Evolutionary conservation across 495 filamentous ascomycete genomes (phyloP), one percentile per base, ranked within the genome.

Genomic region (Penicillium coprophilum): DNA sequence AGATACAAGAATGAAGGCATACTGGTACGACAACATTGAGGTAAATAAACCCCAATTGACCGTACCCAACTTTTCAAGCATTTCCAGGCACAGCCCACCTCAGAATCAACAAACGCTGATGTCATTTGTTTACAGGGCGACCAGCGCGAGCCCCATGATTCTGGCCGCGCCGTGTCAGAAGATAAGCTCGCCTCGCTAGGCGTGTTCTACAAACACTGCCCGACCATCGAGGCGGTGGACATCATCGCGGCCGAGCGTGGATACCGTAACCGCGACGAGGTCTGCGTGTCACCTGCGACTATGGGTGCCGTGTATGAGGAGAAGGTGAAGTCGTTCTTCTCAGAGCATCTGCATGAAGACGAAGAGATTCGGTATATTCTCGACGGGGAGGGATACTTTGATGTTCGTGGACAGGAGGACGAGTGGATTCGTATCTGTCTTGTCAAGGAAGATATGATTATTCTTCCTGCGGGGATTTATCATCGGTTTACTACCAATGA

Each of bases 311-410:
- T 82, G 28, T 81, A 80, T 62, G 94, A 98, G 75, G 82, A 85
- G 57, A 97, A 97, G 67, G 89, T 98, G 57, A 91, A 89, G 75
- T 83, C 69, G 56, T 98, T 98, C 78, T 97, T 97, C 77, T 69
- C 87, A 43, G 94, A 98, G 80, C 94, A 98, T 72, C 73, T 97
- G 62, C 94, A 98, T 63, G 94, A 98, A 77, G 95, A 97, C 67
- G 94, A 98, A 79, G 94, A 98, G 83, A 98, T 98, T 56, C 82
- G 94, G n/a, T 98, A 97, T 66, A 89, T 98, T 62, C 77, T 91
- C 28, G 94, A 90, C 58, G 94, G 94, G 2, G 77, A 82, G 49
- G 94, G 94, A 2, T 98, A 89, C 75, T 98, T 98, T 70, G 94
- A 98, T 72, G 91, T 97, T 9, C 79, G 95, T 21, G 86, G 82